phyloP scores from a whole-genome alignment of 169 alveolate species.

The Eimeria falciformis region DNA sequence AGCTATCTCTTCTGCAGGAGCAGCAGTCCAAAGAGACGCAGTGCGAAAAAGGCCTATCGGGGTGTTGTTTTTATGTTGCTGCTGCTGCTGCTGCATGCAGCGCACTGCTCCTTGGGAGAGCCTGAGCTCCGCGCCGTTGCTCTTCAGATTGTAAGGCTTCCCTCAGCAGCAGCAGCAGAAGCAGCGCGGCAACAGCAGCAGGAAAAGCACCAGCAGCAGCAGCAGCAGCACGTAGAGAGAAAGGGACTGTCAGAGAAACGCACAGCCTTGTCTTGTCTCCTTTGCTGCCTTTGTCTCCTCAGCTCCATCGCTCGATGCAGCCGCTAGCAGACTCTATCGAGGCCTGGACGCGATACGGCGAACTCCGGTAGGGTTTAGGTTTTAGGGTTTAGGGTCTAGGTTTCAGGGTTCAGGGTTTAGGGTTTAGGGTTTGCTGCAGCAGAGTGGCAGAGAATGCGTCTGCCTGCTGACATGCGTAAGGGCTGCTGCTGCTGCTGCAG shows the following conservation, averaged over 20 bases:
- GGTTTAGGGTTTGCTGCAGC: no score
- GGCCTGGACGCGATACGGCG: slow-evolving; percentile 25
- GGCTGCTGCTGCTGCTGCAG: slow-evolving; percentile 32
- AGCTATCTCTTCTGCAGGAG: neutral
- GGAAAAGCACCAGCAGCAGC: neutral
- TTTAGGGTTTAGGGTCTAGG: no score
- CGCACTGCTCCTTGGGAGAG: slow-evolving; percentile 22
- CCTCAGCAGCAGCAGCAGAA: neutral
- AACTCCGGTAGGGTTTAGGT: slow-evolving; percentile 48
- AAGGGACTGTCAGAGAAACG: no score
- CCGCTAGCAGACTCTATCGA: slow-evolving; percentile 33
- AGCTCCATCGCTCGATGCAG: slow-evolving; percentile 15
- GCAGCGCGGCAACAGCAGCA: neutral
- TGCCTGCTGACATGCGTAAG: no score
- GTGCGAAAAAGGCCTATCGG: neutral
- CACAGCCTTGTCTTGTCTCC: no score
- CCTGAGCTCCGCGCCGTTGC: slow-evolving; percentile 28
- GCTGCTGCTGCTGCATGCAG: slow-evolving; percentile 33
- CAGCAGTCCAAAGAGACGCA: neutral
- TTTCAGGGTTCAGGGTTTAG: no score
- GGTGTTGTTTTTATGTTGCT: neutral
- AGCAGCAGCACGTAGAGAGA: neutral
- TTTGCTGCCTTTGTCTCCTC: neutral
- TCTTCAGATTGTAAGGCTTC: slow-evolving; percentile 31
- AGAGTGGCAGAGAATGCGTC: no score